A percentile compares a stretch with the other conserved stretches of the same genome.
phyloP scores from a whole-genome alignment of 768 basidiomycete species.

The Lactifluus piperatus region DNA sequence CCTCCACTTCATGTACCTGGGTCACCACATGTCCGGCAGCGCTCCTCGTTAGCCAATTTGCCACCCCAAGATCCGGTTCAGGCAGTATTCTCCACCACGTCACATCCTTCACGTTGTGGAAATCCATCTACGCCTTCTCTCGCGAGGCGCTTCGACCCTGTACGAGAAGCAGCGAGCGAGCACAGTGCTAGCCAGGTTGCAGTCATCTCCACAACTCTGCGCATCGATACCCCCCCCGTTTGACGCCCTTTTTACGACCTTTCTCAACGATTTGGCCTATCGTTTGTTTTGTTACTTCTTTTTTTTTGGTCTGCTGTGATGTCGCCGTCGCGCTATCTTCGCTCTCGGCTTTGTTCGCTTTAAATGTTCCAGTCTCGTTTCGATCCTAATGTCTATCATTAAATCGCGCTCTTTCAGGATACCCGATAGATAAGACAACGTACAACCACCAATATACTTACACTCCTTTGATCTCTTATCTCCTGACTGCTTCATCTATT shows the following conservation, averaged over 20 bases:
- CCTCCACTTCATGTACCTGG: conserved; percentile 13
- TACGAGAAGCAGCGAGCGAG: conserved; percentile 20
- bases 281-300: neutral
- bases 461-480: conserved; percentile 1
- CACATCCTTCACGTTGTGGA: neutral
- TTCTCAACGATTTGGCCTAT: neutral
- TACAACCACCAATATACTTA: neutral
- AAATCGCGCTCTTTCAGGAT: neutral
- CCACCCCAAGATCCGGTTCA: neutral
- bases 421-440: conserved; percentile 1
- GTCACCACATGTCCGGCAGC: neutral
- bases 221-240: conserved; percentile 9
- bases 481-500: too few species aligned
- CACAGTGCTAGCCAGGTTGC: conserved; percentile 9
- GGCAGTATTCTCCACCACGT: neutral
- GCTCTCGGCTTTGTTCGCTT: neutral
- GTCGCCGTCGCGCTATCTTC: conserved; percentile 7
- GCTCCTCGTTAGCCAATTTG: neutral
- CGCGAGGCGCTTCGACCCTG: conserved; percentile 21
- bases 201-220: conserved; percentile 4
- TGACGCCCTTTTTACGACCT: conserved; percentile 11
- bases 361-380: neutral
- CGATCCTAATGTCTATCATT: conserved; percentile 2
- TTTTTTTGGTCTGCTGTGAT: neutral
- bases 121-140: conserved; percentile 1